Evolutionary conservation across 192 early-diverging fungal genomes (phyloP).

Genomic region (Coemansia sp.): DNA sequence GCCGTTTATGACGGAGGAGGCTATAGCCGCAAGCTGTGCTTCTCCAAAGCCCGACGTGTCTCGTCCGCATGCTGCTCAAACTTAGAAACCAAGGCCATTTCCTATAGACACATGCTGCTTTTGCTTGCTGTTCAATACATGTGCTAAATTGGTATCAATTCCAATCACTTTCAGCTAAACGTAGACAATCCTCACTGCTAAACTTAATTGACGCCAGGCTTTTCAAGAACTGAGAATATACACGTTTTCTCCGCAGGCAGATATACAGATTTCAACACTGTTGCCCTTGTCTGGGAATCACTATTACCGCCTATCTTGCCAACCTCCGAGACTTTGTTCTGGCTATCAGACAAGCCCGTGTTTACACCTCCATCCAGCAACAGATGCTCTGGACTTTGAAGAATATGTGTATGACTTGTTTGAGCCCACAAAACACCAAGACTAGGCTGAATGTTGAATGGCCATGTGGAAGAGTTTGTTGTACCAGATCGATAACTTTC

Average conservation of each 20-base stretch:
- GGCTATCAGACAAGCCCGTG: neutral
- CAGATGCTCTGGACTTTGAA: conserved; percentile 6
- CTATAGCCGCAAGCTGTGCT: conserved; percentile 13
- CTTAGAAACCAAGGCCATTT: too few relatives aligned
- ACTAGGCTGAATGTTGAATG: conserved; percentile 28
- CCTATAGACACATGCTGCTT: too few relatives aligned
- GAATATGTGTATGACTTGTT: conserved; percentile 37
- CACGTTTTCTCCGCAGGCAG: conserved; percentile 5
- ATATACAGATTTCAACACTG: conserved; percentile 28
- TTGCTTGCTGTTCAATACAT: neutral
- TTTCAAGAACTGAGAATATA: conserved; percentile 1
- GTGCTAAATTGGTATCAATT: neutral
- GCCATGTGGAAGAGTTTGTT: neutral
- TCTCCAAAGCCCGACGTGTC: neutral
- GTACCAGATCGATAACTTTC: neutral
- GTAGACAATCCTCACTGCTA: neutral
- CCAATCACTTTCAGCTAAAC: neutral
- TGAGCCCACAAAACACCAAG: conserved; percentile 34
- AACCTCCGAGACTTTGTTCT: neutral
- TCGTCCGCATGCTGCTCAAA: neutral
- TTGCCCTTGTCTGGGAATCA: conserved; percentile 1
- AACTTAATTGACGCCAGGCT: too few relatives aligned
- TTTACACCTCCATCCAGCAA: neutral
- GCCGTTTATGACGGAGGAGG: conserved; percentile 35
- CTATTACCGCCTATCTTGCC: neutral